Evolutionary conservation across 2,329 filamentous ascomycete species (phyloP).

Genomic region (Microdochium bolleyi): DNA sequence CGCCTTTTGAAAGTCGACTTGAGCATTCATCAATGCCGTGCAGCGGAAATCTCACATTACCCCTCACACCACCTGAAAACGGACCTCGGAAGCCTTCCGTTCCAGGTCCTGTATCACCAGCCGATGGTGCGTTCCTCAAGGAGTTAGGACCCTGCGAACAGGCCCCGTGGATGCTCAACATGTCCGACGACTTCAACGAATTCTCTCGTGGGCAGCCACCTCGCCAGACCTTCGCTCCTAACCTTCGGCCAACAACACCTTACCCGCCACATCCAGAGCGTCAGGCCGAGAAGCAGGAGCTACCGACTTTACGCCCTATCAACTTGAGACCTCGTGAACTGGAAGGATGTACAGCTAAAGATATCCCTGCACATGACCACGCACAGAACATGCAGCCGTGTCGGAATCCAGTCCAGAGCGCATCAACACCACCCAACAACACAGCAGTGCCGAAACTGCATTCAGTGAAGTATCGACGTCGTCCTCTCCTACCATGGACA

Average conservation of each 20-base stretch:
- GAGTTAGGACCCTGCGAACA: neutral
- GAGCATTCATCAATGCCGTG: neutral
- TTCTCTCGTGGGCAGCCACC: neutral
- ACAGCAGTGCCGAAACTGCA: constrained; percentile 1
- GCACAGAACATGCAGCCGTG: neutral
- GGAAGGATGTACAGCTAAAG: neutral
- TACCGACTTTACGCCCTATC: neutral
- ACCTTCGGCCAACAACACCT: neutral
- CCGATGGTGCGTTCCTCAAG: no score
- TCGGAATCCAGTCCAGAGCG: constrained; percentile 12
- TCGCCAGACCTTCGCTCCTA: neutral
- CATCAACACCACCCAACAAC: constrained; percentile 1
- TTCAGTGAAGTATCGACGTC: constrained; percentile 2
- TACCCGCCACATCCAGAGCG: neutral
- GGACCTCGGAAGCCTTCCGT: no score
- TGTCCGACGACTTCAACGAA: neutral
- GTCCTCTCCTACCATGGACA: constrained; percentile 15
- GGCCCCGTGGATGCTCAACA: neutral
- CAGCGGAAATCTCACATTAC: no score
- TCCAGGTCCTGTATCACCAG: no score
- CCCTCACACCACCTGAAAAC: no score
- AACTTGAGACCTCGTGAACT: neutral
- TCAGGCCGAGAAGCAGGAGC: neutral
- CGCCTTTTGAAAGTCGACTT: neutral
- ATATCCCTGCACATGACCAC: constrained; percentile 16